These are phyloP conservation scores for Volvox carteri DNA, from an alignment of 163 green algal species.

Conservation along the genomic window DNA sequence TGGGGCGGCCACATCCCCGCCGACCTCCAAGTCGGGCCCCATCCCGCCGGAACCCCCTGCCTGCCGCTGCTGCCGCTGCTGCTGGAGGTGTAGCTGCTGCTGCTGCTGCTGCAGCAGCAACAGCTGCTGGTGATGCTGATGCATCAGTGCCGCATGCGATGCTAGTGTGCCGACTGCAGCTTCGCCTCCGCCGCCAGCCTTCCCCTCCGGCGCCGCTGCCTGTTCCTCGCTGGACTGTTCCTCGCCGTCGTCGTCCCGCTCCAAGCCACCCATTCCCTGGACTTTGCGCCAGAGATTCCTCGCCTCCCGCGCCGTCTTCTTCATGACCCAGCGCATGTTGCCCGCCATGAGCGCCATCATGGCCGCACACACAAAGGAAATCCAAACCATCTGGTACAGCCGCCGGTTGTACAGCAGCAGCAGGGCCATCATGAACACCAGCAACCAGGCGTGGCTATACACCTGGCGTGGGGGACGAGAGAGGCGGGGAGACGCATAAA, in stretches of 20 bases:
- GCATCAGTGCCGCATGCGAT: neutral
- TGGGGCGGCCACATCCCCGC: neutral
- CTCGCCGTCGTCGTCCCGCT: slow-evolving; percentile 22
- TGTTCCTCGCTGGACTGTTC: neutral
- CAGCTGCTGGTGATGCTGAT: neutral
- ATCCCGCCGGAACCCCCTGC: neutral
- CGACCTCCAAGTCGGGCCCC: neutral
- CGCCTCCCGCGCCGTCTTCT: slow-evolving; percentile 53
- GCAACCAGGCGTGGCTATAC: slow-evolving; percentile 56
- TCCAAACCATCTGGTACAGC: slow-evolving; percentile 52
- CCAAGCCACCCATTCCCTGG: slow-evolving; percentile 9
- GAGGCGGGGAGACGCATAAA: too few species aligned
- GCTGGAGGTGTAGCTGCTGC: too few species aligned
- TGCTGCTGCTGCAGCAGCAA: too few species aligned
- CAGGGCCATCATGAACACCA: slow-evolving; percentile 54
- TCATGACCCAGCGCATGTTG: slow-evolving; percentile 55
- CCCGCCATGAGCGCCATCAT: slow-evolving; percentile 22
- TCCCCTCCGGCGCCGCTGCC: neutral
- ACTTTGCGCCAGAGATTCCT: slow-evolving; percentile 46
- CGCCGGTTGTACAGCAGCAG: slow-evolving; percentile 54
- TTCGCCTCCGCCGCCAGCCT: neutral
- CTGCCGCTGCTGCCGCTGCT: too few species aligned
- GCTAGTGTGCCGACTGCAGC: neutral
- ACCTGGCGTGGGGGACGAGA: too few species aligned
- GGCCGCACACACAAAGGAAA: neutral